Evolutionary conservation across 345 rosid genomes (phyloP).

Genomic region (Bruguiera parviflora): DNA sequence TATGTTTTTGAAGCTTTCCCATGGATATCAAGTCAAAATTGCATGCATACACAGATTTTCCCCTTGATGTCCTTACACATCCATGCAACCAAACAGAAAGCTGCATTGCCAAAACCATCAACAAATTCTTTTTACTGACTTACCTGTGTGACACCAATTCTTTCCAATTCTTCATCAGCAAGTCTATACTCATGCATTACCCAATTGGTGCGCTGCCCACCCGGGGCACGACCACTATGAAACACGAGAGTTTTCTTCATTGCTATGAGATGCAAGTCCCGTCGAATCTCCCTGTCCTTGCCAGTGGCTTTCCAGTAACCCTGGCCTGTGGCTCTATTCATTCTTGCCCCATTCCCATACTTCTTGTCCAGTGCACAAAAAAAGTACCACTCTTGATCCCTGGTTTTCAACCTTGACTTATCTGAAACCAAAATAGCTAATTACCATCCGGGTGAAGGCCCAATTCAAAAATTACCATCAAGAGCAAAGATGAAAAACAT

Average conservation of each 20-base stretch:
- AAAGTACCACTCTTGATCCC: conserved; percentile 81
- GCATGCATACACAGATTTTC: no score
- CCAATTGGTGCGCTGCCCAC: conserved; percentile 70
- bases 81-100: not conserved
- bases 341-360: conserved; percentile 58
- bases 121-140: conserved; percentile 6
- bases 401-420: conserved; percentile 54
- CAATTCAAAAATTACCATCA: not conserved
- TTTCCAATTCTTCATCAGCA: conserved; percentile 48
- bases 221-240: conserved; percentile 59
- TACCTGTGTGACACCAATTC: conserved; percentile 45
- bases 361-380: conserved; percentile 73
- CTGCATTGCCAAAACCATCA: not conserved
- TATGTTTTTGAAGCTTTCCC: no score
- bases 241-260: conserved; percentile 66
- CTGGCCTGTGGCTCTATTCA: conserved; percentile 54
- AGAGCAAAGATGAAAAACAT: no score
- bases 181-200: conserved; percentile 79
- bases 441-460: conserved; percentile 1
- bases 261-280: conserved; percentile 41
- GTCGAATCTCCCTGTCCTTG: conserved; percentile 43
- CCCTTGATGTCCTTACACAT: not conserved
- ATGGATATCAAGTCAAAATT: no score
- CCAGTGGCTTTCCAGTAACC: conserved; percentile 84
- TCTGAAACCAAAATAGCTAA: conserved; percentile 26